Evolutionary conservation across 2,329 filamentous ascomycete species (phyloP), one percentile per base, ranked within the genome.

Genomic region (Aureobasidium uvarum): DNA sequence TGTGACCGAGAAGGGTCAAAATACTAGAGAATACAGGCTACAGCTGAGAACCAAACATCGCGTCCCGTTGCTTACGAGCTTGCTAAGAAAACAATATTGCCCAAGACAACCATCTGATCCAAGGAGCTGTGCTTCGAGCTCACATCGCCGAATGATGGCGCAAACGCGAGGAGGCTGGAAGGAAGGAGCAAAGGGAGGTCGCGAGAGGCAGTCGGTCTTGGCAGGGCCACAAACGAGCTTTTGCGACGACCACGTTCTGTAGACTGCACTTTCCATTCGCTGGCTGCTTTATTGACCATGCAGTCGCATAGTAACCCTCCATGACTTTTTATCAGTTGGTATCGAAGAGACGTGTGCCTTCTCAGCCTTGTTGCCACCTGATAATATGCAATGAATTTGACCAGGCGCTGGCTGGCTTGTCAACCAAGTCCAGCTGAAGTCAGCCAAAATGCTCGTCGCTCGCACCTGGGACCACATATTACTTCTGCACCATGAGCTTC

Each of bases 401-500:
- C 48, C 36, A 28, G 20, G 36, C 36, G 36, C 20, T 25, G n/a
- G 6, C 36, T 20, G 36, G 36, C 52, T 55, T 41, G 25, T 41
- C 52, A 55, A 41, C 52, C 36, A 41, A 55, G 52, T 39, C 52
- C 20, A 45, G 55, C 39, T 36, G 18, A 45, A 59, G 55, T 43
- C 55, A 36, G 55, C 28, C 55, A 59, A 59, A 46, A 59, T 59
- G 55, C 11, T 18, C 18, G 16, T 46, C 25, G 41, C 39, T 59
- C 55, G 39, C 55, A 33, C 16, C 10, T 31, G 14, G 28, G 16
- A 33, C 16, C 55, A 16, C 2, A 8, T 46, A 46, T 16, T 8
- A 14, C 23, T 25, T 59, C 13, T 45, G 10, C 55, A 41, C 3
- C 58, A 62, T 62, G 43, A 62, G 41, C 43, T 62, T 62, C n/a